These are phyloP conservation scores for Colletotrichum scovillei DNA, from an alignment of 2,329 filamentous ascomycete species.

Conservation along the genomic window DNA sequence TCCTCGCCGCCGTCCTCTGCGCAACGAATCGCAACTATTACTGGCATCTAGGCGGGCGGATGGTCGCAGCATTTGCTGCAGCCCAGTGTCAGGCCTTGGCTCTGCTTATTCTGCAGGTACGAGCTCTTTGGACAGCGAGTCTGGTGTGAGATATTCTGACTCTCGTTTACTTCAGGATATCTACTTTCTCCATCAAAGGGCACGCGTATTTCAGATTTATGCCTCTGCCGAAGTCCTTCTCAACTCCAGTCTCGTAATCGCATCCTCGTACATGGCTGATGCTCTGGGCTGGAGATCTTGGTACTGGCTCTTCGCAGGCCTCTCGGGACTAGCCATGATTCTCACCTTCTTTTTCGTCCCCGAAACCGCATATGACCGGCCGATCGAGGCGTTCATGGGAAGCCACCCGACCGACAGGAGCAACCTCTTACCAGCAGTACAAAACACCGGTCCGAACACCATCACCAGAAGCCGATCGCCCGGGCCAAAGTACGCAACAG, in stretches of 20 bases:
- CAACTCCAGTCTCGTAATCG: slow-evolving; percentile 23
- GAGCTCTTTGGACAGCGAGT: not conserved
- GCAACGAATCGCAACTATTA: slow-evolving; percentile 28
- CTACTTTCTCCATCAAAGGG: slow-evolving; percentile 29
- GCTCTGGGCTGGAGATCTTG: slow-evolving; percentile 17
- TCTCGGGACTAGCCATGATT: slow-evolving; percentile 19
- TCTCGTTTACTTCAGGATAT: slow-evolving; percentile 2
- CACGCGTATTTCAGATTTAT: slow-evolving; percentile 24
- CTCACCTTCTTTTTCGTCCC: slow-evolving; percentile 29
- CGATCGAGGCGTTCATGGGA: slow-evolving; percentile 23
- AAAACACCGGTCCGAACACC: not conserved
- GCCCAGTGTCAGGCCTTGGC: slow-evolving; percentile 25
- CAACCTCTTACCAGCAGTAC: not conserved
- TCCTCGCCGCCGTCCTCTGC: slow-evolving; percentile 39
- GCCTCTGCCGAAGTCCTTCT: slow-evolving; percentile 19
- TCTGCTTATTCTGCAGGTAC: slow-evolving; percentile 21
- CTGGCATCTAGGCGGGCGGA: slow-evolving; percentile 27
- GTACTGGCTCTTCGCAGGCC: slow-evolving; percentile 28
- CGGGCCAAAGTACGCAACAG: not conserved
- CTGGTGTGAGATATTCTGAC: not conserved
- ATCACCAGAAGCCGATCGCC: not conserved
- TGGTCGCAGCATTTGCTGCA: slow-evolving; percentile 16
- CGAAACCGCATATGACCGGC: slow-evolving; percentile 30
- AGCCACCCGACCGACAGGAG: slow-evolving; percentile 6
- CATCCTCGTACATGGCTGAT: slow-evolving; percentile 25